phyloP scores from a whole-genome alignment of 306 rosid genomes.

The Gynostemma pentaphyllum region DNA sequence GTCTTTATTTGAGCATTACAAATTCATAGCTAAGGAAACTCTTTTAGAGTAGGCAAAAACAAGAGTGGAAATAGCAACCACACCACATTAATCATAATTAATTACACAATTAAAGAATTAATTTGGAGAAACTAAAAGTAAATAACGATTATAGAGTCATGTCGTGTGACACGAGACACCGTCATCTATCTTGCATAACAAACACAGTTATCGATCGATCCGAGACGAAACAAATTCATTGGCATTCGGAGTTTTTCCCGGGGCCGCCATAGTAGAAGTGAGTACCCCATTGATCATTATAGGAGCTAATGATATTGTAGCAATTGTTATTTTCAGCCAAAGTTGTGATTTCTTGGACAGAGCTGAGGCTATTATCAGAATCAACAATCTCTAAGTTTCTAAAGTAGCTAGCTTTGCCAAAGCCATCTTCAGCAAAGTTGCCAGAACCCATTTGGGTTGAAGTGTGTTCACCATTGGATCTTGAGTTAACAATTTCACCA shows the following conservation, averaged over 20 bases:
- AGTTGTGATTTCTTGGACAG: slow-evolving; percentile 44
- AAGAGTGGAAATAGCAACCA: slow-evolving; percentile 3
- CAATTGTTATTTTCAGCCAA: slow-evolving; percentile 73
- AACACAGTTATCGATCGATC: background rate
- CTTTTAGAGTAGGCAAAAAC: background rate
- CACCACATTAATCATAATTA: background rate
- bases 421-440: slow-evolving; percentile 64
- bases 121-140: background rate
- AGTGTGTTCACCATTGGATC: slow-evolving; percentile 59
- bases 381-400: slow-evolving; percentile 83
- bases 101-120: slow-evolving; percentile 12
- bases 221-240: slow-evolving; percentile 6
- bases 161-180: background rate
- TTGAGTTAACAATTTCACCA: slow-evolving; percentile 79
- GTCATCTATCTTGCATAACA: background rate
- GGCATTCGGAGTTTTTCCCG: slow-evolving; percentile 55
- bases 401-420: slow-evolving; percentile 86
- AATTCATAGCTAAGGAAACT: background rate
- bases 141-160: background rate
- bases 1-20: background rate
- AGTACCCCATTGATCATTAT: slow-evolving; percentile 67
- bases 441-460: slow-evolving; percentile 94
- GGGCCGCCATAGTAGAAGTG: slow-evolving; percentile 93
- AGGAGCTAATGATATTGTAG: slow-evolving; percentile 58
- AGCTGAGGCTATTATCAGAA: slow-evolving; percentile 59